Base-by-base conservation (phyloP, 441 rosid species). In the Daphne laureola region DNA sequence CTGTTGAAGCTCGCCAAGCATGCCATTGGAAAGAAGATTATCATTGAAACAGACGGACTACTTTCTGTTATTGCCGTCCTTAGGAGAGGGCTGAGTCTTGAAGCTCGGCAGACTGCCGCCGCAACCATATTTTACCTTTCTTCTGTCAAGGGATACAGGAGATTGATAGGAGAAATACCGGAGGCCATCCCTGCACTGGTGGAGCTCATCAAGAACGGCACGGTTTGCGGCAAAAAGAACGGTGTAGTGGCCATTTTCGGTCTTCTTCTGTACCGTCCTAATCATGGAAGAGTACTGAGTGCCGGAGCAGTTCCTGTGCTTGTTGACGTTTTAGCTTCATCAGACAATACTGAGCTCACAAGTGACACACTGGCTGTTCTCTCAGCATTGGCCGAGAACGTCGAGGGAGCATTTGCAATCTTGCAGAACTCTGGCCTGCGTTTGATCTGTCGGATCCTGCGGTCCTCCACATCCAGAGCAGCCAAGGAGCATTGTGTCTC, bases 101-200 rank as follows among this genome's bases (percentile, higher is more conserved):
- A 89, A 73, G 78, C 86, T 3, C 74, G 66, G 69, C 78, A 86
- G 57, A 66, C 43, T 12, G 84, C 92, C 0, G 90, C 97, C 3
- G 94, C 97, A 17, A 61, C 85, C n/a, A 53, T 82, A n/a, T 84
- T 83, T 55, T 83, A 82, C 64, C 76, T 89, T 0, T 77, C 92
- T 54, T 80, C 87, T 5, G 77, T 75, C 18, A 79, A 83, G 49
- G 76, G 69, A 17, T 67, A 75, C 57, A 71, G 73, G 52, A 78
- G 63, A 72, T 1, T 71, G 50, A 81, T 88, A 0, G 86, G 91
- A 16, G 96, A 88, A 69, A 61, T 63, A 41, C 67, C 78, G 0
- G 81, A 74, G 5, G 68, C 82, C 17, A 62, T 86, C 71, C 73
- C 84, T 0, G 76, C 74, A 25, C 82, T 89, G 4, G 72, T 72